Evolutionary conservation across 2,329 filamentous ascomycete genomes (phyloP), one percentile per base, ranked within the genome.

Genomic region (Reticulascus tulasneorum): DNA sequence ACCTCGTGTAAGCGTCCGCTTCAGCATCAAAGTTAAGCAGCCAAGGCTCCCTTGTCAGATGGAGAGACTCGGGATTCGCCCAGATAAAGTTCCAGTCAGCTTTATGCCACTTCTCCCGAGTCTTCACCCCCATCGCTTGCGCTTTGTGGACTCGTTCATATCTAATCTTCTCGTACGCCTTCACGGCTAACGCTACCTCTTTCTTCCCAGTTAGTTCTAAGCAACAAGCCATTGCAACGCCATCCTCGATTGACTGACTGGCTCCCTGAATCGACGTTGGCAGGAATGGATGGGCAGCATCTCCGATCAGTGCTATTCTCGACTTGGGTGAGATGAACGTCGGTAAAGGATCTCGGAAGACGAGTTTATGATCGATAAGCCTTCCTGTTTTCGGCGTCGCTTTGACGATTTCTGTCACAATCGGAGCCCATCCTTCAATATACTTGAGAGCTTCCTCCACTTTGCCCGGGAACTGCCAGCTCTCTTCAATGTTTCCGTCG

Each of bases 181-280:
- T n/a, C n/a, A n/a, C n/a, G n/a, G n/a, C n/a, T n/a, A n/a, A n/a
- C n/a, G n/a, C n/a, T n/a, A n/a, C n/a, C n/a, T n/a, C n/a, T n/a
- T n/a, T n/a, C n/a, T n/a, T n/a, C n/a, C n/a, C n/a, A n/a, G n/a
- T n/a, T n/a, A n/a, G n/a, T n/a, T n/a, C n/a, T n/a, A n/a, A n/a
- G n/a, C n/a, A n/a, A n/a, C n/a, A n/a, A n/a, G n/a, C n/a, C n/a
- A n/a, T n/a, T n/a, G n/a, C n/a, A n/a, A n/a, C n/a, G n/a, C n/a
- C 61, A 38, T 67, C 64, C 33, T 67, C 64, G 23, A 67, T 63
- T 2, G 62, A 62, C 47, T 64, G 62, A 3, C 59, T 65, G 7
- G 63, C 63, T 3, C 62, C 63, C 37, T 65, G 64, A 17, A 60
- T 60, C 1, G 62, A 64, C 6, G 62, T 57, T 1, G 64, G 63